Conservation (phyloP, 805 yeast species). For the Candida corydali region DNA sequence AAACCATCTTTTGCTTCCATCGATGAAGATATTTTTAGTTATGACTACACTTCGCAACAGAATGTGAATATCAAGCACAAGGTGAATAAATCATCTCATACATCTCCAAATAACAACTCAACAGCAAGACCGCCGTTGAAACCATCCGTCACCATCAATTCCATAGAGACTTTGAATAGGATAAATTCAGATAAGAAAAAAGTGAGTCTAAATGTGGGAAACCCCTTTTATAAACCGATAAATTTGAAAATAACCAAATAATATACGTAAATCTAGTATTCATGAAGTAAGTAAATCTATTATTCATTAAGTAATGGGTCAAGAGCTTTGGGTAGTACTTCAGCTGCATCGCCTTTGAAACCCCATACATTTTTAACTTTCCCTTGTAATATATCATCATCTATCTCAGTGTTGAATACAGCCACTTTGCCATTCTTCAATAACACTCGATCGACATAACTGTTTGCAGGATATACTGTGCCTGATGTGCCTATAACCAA, state of each 20-base stretch:
- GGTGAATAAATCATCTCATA: slow-evolving; percentile 5
- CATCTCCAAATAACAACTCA: slow-evolving; percentile 4
- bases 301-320: slow-evolving; percentile 40
- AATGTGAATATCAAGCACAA: not conserved
- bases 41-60: not conserved
- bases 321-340: slow-evolving; percentile 61
- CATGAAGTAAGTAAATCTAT: no score
- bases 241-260: not conserved
- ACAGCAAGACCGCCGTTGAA: slow-evolving; percentile 7
- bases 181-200: slow-evolving; percentile 3
- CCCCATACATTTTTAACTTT: slow-evolving; percentile 55
- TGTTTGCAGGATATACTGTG: slow-evolving; percentile 87
- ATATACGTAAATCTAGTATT: not conserved
- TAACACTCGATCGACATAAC: slow-evolving; percentile 75
- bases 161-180: slow-evolving; percentile 6
- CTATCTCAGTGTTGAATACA: slow-evolving; percentile 70
- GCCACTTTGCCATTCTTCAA: slow-evolving; percentile 79
- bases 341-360: slow-evolving; percentile 77
- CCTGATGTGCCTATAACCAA: slow-evolving; percentile 85
- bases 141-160: slow-evolving; percentile 6
- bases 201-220: slow-evolving; percentile 7
- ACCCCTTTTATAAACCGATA: slow-evolving; percentile 12
- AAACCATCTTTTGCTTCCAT: not conserved
- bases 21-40: not conserved
- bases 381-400: slow-evolving; percentile 38